A percentile compares a stretch with the other conserved stretches of the same genome.
These are phyloP conservation scores for Aspergillus sp. DNA, from an alignment of 2,329 filamentous ascomycete species.

Conservation along the genomic window DNA sequence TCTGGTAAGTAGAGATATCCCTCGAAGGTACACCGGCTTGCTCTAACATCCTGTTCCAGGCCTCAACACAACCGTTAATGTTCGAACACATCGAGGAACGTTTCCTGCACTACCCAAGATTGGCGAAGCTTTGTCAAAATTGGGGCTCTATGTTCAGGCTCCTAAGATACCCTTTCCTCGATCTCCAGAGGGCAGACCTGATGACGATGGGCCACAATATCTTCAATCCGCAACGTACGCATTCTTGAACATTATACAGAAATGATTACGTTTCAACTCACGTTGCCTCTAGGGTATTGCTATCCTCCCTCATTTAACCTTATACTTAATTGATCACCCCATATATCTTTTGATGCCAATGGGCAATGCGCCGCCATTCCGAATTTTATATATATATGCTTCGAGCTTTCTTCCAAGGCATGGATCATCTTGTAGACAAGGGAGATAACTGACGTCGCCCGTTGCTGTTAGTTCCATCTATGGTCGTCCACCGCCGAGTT, in stretches of 20 bases:
- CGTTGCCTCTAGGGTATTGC: neutral
- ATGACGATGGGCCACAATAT: constrained; percentile 54
- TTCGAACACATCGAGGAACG: constrained; percentile 62
- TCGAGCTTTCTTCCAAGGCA: no score
- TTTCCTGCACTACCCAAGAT: constrained; percentile 67
- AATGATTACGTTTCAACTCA: constrained; percentile 12
- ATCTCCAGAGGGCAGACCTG: constrained; percentile 26
- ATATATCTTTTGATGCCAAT: constrained; percentile 4
- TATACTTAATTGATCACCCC: constrained; percentile 1
- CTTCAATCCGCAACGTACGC: constrained; percentile 67
- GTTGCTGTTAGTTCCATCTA: constrained; percentile 54
- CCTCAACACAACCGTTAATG: constrained; percentile 69
- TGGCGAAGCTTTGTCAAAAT: constrained; percentile 61
- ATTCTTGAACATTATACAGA: no score
- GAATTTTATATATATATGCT: neutral
- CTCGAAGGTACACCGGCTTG: neutral
- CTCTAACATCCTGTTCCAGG: constrained; percentile 35
- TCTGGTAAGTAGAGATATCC: constrained; percentile 49
- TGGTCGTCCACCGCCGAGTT: constrained; percentile 82
- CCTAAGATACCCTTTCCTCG: constrained; percentile 58
- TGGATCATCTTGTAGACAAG: neutral
- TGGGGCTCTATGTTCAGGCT: constrained; percentile 63
- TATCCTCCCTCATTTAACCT: neutral
- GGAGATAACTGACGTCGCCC: constrained; percentile 8
- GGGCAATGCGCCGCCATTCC: constrained; percentile 3